Conservation (phyloP, 1,284 basidiomycete species). For the Ceratobasidium sp. region DNA sequence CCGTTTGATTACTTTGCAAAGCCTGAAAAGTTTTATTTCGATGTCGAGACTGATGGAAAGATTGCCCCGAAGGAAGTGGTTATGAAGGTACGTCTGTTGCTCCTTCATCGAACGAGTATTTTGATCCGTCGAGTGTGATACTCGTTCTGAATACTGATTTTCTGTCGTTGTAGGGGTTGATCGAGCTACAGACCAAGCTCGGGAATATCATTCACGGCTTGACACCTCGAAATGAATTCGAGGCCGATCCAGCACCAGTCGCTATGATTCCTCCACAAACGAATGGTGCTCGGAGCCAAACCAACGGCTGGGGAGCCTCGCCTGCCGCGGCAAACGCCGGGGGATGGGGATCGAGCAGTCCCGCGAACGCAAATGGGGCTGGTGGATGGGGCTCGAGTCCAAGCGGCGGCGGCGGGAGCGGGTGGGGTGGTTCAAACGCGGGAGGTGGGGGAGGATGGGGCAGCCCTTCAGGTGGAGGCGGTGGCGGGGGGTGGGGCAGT, state of each 20-base stretch:
- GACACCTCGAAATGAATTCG: slow-evolving; percentile 10
- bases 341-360: slow-evolving; percentile 50
- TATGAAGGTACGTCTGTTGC: slow-evolving; percentile 65
- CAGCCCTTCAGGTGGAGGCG: slow-evolving; percentile 47
- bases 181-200: slow-evolving; percentile 81
- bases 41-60: slow-evolving; percentile 90
- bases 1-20: slow-evolving; percentile 87
- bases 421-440: background rate
- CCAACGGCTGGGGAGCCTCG: slow-evolving; percentile 51
- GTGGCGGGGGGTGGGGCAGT: slow-evolving; percentile 45
- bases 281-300: slow-evolving; percentile 49
- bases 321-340: slow-evolving; percentile 44
- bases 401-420: slow-evolving; percentile 36
- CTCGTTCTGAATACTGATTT: too few species aligned
- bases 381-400: slow-evolving; percentile 28
- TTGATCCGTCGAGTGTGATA: slow-evolving; percentile 1
- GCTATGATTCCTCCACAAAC: slow-evolving; percentile 39
- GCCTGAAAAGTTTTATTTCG: slow-evolving; percentile 88
- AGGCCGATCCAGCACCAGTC: slow-evolving; percentile 10
- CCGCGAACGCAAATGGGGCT: slow-evolving; percentile 45
- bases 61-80: slow-evolving; percentile 88
- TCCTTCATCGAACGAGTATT: background rate
- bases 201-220: slow-evolving; percentile 68
- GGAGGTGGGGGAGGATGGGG: slow-evolving; percentile 48
- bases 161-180: slow-evolving; percentile 75